Evolutionary conservation across 176 grass and related monocot genomes (phyloP).

Genomic region (Oryza brachyantha): DNA sequence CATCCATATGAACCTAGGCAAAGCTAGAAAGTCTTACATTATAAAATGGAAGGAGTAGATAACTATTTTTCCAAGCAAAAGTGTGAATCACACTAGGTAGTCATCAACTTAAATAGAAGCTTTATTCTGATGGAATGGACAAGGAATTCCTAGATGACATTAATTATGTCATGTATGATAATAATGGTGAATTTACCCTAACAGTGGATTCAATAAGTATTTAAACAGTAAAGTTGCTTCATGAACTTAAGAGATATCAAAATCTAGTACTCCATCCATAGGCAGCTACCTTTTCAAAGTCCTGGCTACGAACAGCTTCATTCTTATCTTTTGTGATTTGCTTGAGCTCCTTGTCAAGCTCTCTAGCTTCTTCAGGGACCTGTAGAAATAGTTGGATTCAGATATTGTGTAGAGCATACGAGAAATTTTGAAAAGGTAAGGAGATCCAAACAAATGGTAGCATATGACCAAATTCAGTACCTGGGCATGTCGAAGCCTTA

Average conservation of each 20-base stretch:
- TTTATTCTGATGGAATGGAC: constrained; percentile 6
- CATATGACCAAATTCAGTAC: constrained; percentile 42
- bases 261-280: constrained; percentile 9
- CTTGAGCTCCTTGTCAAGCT: constrained; percentile 81
- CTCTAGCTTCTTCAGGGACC: constrained; percentile 83
- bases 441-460: constrained; percentile 22
- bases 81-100: too few species aligned
- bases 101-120: background rate
- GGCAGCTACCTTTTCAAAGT: constrained; percentile 77
- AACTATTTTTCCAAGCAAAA: too few species aligned
- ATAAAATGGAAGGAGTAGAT: too few species aligned
- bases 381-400: constrained; percentile 25
- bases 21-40: too few species aligned
- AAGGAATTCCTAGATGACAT: constrained; percentile 12
- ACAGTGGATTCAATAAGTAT: background rate
- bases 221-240: background rate
- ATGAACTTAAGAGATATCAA: constrained; percentile 28
- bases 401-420: constrained; percentile 2
- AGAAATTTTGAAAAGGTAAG: background rate
- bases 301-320: constrained; percentile 78
- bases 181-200: background rate
- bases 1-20: too few species aligned
- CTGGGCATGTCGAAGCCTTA: constrained; percentile 83
- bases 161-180: constrained; percentile 15
- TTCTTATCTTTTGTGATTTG: constrained; percentile 88